These are phyloP conservation scores for Phytopythium aichiense DNA, from an alignment of 352 stramenopile species.

Conservation along the genomic window DNA sequence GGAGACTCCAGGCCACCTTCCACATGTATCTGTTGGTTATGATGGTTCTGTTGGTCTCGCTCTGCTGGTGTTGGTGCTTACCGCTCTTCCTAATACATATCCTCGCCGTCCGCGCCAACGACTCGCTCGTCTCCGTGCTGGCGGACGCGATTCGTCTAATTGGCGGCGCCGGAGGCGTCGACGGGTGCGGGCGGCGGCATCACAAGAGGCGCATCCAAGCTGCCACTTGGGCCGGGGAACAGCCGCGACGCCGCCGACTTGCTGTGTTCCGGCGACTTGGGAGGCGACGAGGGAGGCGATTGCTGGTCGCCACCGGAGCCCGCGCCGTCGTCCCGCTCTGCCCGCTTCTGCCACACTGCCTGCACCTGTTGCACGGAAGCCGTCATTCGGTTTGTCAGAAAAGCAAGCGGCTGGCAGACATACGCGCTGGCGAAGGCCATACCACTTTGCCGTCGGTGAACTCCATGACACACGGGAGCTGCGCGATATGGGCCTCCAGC, in stretches of 20 bases:
- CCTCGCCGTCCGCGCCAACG: background rate
- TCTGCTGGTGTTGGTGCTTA: background rate
- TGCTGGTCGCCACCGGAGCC: background rate
- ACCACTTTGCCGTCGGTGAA: constrained; percentile 58
- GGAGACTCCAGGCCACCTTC: too few species aligned
- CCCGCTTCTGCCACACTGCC: constrained; percentile 57
- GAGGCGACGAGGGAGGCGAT: constrained; percentile 3
- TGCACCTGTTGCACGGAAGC: constrained; percentile 31
- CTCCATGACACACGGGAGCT: constrained; percentile 57
- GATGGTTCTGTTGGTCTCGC: background rate
- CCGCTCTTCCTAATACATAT: constrained; percentile 3
- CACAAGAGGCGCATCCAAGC: background rate
- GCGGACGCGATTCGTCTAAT: background rate
- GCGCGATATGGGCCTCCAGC: constrained; percentile 57
- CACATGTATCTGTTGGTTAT: background rate
- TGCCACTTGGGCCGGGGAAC: constrained; percentile 6
- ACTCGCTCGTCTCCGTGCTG: background rate
- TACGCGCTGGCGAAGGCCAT: background rate
- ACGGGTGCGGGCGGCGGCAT: constrained; percentile 1
- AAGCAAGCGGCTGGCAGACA: background rate
- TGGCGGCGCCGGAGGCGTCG: background rate
- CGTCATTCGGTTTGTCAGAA: background rate
- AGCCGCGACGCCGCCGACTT: constrained; percentile 17
- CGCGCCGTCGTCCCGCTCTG: constrained; percentile 30
- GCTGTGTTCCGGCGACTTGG: constrained; percentile 7